Conservation (phyloP, 352 stramenopile species). For the Pythium brachiatum region DNA sequence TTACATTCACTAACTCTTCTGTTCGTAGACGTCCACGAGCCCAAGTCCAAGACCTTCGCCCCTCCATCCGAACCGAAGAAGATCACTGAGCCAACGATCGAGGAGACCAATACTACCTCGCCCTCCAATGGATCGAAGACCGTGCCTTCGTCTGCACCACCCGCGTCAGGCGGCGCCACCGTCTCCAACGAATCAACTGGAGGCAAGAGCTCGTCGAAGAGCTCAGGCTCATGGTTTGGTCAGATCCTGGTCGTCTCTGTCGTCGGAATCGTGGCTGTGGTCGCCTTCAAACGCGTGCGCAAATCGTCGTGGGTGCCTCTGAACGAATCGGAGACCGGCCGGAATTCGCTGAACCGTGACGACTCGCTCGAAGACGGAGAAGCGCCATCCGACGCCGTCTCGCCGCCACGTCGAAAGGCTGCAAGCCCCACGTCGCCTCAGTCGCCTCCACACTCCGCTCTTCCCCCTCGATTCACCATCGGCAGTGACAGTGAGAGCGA, state of each 20-base stretch:
- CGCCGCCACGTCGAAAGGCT: constrained; percentile 20
- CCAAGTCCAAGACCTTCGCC: constrained; percentile 16
- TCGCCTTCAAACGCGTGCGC: constrained; percentile 48
- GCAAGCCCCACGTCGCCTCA: constrained; percentile 19
- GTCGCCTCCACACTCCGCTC: constrained; percentile 1
- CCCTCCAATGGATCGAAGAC: neutral
- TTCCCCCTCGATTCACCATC: constrained; percentile 28
- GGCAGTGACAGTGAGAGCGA: constrained; percentile 30
- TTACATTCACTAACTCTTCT: neutral
- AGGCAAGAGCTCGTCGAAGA: constrained; percentile 18
- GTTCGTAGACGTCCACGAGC: neutral
- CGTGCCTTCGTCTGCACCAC: neutral
- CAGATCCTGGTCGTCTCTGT: constrained; percentile 54
- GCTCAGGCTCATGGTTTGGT: constrained; percentile 38
- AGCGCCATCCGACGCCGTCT: neutral
- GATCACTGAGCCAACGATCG: constrained; percentile 20
- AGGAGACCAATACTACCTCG: constrained; percentile 5
- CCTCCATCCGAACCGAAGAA: constrained; percentile 20
- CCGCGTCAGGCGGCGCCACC: neutral
- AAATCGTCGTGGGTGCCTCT: constrained; percentile 45
- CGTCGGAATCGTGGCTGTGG: constrained; percentile 51
- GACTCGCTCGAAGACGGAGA: constrained; percentile 18
- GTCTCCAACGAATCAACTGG: constrained; percentile 20
- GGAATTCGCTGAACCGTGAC: constrained; percentile 12
- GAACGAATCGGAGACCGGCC: constrained; percentile 18